Conservation (phyloP, 108 stramenopile species). For the Hondaea fermentalgiana region DNA sequence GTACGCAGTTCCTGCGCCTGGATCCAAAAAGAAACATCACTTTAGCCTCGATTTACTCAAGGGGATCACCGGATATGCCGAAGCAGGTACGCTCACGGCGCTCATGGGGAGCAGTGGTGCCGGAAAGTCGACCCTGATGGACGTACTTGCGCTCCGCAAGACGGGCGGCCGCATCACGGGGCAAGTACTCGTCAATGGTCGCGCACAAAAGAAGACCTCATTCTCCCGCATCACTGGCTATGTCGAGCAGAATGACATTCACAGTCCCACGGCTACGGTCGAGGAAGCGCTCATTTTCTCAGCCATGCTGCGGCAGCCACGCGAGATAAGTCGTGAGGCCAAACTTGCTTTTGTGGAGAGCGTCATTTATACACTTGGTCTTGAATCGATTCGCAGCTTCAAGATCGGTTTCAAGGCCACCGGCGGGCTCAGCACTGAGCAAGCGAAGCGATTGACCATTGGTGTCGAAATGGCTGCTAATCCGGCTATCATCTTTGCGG, state of each 20-base stretch:
- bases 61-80: not conserved
- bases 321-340: not conserved
- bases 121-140: slow-evolving; percentile 58
- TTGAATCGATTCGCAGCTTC: not conserved
- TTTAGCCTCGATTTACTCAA: not conserved
- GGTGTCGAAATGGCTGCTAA: slow-evolving; percentile 68
- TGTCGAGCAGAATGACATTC: slow-evolving; percentile 59
- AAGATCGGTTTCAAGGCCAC: slow-evolving; percentile 17
- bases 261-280: slow-evolving; percentile 51
- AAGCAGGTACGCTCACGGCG: slow-evolving; percentile 24
- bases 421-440: slow-evolving; percentile 68
- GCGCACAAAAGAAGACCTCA: slow-evolving; percentile 22
- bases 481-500: slow-evolving; percentile 63
- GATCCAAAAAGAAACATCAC: not conserved
- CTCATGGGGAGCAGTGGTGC: slow-evolving; percentile 40
- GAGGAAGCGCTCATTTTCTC: slow-evolving; percentile 51
- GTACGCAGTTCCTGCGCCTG: not conserved
- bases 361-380: not conserved
- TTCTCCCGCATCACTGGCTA: slow-evolving; percentile 37
- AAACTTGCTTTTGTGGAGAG: not conserved
- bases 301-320: slow-evolving; percentile 5
- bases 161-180: slow-evolving; percentile 53
- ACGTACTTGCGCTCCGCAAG: slow-evolving; percentile 58
- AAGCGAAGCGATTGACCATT: slow-evolving; percentile 70
- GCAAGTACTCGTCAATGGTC: slow-evolving; percentile 52